Evolutionary conservation across 2,329 filamentous ascomycete species (phyloP), one percentile per base, ranked within the genome.

Genomic region (Colletotrichum orchidophilum): DNA sequence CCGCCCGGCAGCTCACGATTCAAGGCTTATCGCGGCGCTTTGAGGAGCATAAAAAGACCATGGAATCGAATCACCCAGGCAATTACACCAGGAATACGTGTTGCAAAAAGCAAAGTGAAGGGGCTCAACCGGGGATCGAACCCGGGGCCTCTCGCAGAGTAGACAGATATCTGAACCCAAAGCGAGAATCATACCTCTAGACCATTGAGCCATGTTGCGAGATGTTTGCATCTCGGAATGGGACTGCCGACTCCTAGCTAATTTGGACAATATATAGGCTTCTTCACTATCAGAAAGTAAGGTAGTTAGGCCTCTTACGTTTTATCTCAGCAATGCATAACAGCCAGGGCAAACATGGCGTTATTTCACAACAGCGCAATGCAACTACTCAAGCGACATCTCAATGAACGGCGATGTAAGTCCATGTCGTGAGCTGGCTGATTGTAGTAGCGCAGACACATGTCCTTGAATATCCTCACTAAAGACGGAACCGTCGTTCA

Each of bases 171-270:
- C 7, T 2, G 12, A 53, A 66, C 77, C 77, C 77, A 79, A 79
- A 79, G 77, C 76, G 76, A 77, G 77, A 78, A 79, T 79, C 77
- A 78, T 79, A 79, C 77, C 76, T 75, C 77, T 79, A 79, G 77
- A 79, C 77, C 77, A 79, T 75, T 74, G 71, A 74, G 73, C 75
- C 77, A 49, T 21, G n/a, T 5, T 12, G 50, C 33, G 13, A 18
- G 1, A 26, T 52, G 12, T 57, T 24, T 21, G 1, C 42, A 42
- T 42, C n/a, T 29, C 27, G 46, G 46, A 61, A 53, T 42, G 50
- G 59, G 27, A 9, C n/a, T 61, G 59, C 1, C 58, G 18, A 13
- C 13, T 15, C 35, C 18, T 11, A 26, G 18, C 6, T 4, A n/a
- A 3, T 11, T 29, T 27, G 8, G 1, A 6, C 1, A 11, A 5